Conservation (phyloP, 1,284 basidiomycete species). For the Moesziomyces antarcticus region DNA sequence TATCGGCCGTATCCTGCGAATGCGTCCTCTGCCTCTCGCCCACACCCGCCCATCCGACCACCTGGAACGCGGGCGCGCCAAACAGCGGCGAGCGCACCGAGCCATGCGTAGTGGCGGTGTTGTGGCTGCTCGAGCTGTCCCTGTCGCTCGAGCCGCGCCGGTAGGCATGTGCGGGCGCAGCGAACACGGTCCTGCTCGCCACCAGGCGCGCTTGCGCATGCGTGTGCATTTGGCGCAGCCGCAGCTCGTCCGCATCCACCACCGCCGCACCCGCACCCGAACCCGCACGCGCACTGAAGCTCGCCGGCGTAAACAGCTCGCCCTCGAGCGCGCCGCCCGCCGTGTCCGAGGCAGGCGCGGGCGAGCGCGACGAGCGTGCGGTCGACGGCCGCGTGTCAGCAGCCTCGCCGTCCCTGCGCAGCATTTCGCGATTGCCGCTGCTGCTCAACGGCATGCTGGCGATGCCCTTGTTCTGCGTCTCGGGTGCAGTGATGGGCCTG, state of each 20-base stretch:
- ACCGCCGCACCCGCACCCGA: not conserved
- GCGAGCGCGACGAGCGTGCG: too few relatives aligned
- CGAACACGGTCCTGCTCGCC: too few relatives aligned
- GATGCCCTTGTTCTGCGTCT: not conserved
- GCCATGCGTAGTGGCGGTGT: not conserved
- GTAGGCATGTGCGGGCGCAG: too few relatives aligned
- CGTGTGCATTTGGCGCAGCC: too few relatives aligned
- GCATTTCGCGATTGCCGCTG: too few relatives aligned
- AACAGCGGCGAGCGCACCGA: slow-evolving; percentile 3
- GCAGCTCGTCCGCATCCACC: too few relatives aligned
- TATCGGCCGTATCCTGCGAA: slow-evolving; percentile 7
- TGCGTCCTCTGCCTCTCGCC: not conserved
- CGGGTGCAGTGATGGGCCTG: slow-evolving; percentile 25
- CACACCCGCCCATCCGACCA: not conserved
- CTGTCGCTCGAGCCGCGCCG: slow-evolving; percentile 12
- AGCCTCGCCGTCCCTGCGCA: too few relatives aligned
- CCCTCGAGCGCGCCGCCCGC: not conserved
- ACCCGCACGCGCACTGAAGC: not conserved
- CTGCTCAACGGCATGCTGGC: not conserved
- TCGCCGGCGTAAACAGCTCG: slow-evolving; percentile 1
- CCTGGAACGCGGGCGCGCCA: not conserved
- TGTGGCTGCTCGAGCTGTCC: slow-evolving; percentile 17
- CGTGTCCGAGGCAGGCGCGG: not conserved
- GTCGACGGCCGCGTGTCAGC: too few relatives aligned
- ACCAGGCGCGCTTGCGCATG: too few relatives aligned